These are phyloP conservation scores for Trichocomaceae sp. DNA, from an alignment of 2,329 filamentous ascomycete genomes.

Conservation along the genomic window DNA sequence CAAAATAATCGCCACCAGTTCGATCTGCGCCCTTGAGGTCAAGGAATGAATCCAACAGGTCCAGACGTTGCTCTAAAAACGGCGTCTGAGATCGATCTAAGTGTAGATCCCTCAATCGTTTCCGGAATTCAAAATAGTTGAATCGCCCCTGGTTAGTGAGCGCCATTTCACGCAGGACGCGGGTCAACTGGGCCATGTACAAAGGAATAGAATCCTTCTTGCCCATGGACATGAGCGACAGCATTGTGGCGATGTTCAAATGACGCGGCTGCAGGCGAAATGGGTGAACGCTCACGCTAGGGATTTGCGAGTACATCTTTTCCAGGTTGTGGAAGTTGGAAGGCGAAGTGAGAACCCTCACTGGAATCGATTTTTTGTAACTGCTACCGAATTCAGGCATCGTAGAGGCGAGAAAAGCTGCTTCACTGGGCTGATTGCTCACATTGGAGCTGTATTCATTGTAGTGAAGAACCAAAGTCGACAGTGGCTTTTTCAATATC, in stretches of 20 bases:
- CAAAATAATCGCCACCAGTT: slow-evolving; percentile 11
- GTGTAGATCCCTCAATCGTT: slow-evolving; percentile 12
- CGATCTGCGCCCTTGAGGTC: slow-evolving; percentile 10
- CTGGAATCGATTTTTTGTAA: slow-evolving; percentile 13
- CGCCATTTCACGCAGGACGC: slow-evolving; percentile 23
- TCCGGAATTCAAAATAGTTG: slow-evolving; percentile 20
- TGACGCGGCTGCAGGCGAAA: slow-evolving; percentile 19
- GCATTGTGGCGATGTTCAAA: slow-evolving; percentile 20
- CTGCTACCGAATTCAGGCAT: slow-evolving; percentile 13
- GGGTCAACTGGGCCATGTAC: slow-evolving; percentile 21
- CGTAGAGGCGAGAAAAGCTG: slow-evolving; percentile 25
- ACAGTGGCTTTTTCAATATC: slow-evolving; percentile 43
- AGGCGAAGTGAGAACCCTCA: slow-evolving; percentile 21
- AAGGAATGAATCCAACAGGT: slow-evolving; percentile 22
- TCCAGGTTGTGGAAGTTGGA: slow-evolving; percentile 19
- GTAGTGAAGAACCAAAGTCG: slow-evolving; percentile 53
- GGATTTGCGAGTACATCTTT: slow-evolving; percentile 20
- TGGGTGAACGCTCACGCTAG: slow-evolving; percentile 17
- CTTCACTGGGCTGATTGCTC: slow-evolving; percentile 45
- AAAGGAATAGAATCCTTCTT: slow-evolving; percentile 17
- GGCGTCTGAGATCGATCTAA: slow-evolving; percentile 15
- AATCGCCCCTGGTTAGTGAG: slow-evolving; percentile 16
- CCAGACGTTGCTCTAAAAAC: slow-evolving; percentile 20
- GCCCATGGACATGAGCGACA: slow-evolving; percentile 22
- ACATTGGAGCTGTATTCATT: slow-evolving; percentile 40